These are phyloP conservation scores for Citrus inodora DNA, from an alignment of 345 rosid genomes.

Conservation along the genomic window DNA sequence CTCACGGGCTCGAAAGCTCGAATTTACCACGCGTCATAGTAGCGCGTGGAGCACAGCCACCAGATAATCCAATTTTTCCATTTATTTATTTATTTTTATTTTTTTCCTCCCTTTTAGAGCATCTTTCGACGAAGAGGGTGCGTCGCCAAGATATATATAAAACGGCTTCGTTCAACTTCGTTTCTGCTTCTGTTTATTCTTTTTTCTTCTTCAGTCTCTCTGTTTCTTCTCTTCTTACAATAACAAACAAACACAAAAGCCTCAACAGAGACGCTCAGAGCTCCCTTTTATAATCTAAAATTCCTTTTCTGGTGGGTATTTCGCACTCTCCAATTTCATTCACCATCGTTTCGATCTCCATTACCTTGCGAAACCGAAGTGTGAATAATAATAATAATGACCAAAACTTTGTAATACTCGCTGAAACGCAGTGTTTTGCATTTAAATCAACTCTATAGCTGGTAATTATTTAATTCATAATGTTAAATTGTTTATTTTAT, in stretches of 20 bases:
- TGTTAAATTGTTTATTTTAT: not conserved
- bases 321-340: not conserved
- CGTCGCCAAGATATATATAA: conserved; percentile 27
- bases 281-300: conserved; percentile 19
- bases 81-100: not conserved
- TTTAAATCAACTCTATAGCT: conserved; percentile 1
- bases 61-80: not conserved
- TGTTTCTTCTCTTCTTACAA: not conserved
- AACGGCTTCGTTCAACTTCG: conserved; percentile 33
- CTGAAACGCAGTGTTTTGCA: not conserved
- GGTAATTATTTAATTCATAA: not conserved
- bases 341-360: not conserved
- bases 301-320: not conserved
- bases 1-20: not conserved
- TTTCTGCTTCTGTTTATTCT: not conserved
- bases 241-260: not conserved
- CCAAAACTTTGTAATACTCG: not conserved
- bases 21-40: not conserved
- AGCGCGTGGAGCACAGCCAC: not conserved
- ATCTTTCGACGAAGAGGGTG: conserved; percentile 8
- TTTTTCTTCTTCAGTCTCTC: not conserved
- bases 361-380: not conserved
- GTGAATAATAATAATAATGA: not conserved
- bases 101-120: not conserved
- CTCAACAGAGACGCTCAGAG: not conserved